These are phyloP conservation scores for Candida multigemmis DNA, from an alignment of 805 yeast species.

Conservation along the genomic window DNA sequence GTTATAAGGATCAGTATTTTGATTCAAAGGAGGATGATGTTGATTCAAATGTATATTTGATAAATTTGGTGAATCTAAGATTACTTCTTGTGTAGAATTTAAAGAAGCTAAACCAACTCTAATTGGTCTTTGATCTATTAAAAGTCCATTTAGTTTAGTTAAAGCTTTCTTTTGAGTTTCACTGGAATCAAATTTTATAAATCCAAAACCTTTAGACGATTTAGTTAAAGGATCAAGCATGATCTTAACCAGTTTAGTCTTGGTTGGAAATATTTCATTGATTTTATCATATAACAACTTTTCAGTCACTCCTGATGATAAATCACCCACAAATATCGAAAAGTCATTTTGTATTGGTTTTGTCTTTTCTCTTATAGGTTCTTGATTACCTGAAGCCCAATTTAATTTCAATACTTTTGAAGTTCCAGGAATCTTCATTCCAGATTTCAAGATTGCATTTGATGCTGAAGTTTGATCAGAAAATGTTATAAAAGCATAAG, in stretches of 20 bases:
- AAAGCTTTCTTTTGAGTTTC: constrained; percentile 66
- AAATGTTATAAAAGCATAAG: constrained; percentile 77
- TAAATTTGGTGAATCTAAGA: constrained; percentile 1
- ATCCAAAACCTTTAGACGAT: constrained; percentile 78
- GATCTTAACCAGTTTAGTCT: constrained; percentile 63
- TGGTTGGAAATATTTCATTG: constrained; percentile 58
- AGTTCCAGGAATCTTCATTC: constrained; percentile 61
- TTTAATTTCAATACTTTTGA: constrained; percentile 58
- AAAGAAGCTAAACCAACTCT: constrained; percentile 51
- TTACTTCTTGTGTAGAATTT: constrained; percentile 5
- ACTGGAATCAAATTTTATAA: constrained; percentile 64
- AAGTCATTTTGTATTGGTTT: constrained; percentile 9
- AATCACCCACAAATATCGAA: constrained; percentile 82
- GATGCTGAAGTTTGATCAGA: constrained; percentile 50
- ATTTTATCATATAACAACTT: constrained; percentile 55
- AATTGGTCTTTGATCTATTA: constrained; percentile 66
- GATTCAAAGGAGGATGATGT: constrained; percentile 47
- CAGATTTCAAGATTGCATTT: constrained; percentile 59
- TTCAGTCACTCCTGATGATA: constrained; percentile 68
- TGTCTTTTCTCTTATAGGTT: background rate
- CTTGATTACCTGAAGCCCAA: constrained; percentile 57
- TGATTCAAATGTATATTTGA: constrained; percentile 21
- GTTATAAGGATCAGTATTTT: constrained; percentile 72
- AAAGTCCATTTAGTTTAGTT: constrained; percentile 72
- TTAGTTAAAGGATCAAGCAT: constrained; percentile 69